These are phyloP conservation scores for Aspergillus sp. DNA, from an alignment of 2,329 filamentous ascomycete species.

Conservation along the genomic window DNA sequence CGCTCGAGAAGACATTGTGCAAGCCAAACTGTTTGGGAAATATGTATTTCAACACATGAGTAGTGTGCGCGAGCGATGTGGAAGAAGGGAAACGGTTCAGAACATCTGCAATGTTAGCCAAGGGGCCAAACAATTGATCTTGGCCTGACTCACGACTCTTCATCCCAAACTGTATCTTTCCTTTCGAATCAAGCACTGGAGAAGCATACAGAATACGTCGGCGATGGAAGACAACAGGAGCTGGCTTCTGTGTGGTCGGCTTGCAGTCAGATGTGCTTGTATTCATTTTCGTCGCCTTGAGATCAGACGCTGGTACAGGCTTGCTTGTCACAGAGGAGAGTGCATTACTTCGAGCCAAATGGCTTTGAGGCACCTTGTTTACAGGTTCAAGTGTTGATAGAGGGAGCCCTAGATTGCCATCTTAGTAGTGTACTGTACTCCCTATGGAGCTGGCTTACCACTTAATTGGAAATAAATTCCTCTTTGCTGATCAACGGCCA, in stretches of 20 bases:
- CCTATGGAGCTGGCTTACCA: constrained; percentile 52
- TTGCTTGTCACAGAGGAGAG: background rate
- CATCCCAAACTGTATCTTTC: constrained; percentile 71
- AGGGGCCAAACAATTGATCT: background rate
- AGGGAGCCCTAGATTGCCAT: constrained; percentile 29
- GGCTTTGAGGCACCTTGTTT: constrained; percentile 5
- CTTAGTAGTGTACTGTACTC: background rate
- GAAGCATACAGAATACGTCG: constrained; percentile 85
- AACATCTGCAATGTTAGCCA: constrained; percentile 60
- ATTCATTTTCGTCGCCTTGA: background rate
- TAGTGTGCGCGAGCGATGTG: constrained; percentile 54
- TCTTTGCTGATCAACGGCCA: constrained; percentile 58
- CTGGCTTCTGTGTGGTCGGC: constrained; percentile 26
- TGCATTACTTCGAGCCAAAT: background rate
- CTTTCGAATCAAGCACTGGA: constrained; percentile 68
- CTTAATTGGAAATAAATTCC: constrained; percentile 77
- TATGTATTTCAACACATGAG: constrained; percentile 84
- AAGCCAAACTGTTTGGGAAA: constrained; percentile 89
- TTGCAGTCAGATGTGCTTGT: constrained; percentile 14
- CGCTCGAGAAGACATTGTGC: constrained; percentile 77
- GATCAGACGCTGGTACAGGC: background rate
- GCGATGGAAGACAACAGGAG: constrained; percentile 73
- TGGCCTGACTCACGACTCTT: constrained; percentile 55
- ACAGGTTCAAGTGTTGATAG: constrained; percentile 34
- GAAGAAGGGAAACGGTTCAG: constrained; percentile 66